phyloP scores from a whole-genome alignment of 768 basidiomycete genomes.

The Termitomyces sp. region DNA sequence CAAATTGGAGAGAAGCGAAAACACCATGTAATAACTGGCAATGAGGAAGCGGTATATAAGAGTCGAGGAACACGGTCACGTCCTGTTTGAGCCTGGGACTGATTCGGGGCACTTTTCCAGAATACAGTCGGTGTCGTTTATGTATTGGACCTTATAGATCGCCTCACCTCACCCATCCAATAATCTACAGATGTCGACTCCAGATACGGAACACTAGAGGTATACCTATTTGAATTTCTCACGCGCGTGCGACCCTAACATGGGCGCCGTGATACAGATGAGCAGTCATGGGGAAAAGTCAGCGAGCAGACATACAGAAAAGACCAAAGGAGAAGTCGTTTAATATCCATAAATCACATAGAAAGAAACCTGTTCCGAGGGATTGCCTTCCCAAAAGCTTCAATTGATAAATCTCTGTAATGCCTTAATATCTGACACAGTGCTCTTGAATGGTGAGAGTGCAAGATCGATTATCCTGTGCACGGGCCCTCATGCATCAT shows the following conservation, averaged over 20 bases:
- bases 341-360: background rate
- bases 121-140: background rate
- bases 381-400: background rate
- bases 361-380: background rate
- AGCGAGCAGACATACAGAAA: background rate
- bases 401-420: background rate
- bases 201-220: background rate
- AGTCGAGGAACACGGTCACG: background rate
- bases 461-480: background rate
- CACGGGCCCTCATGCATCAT: conserved; percentile 12
- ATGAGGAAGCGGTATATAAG: background rate
- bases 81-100: background rate
- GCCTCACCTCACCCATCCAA: background rate
- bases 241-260: background rate
- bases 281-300: background rate
- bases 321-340: background rate
- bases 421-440: background rate
- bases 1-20: background rate
- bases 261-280: background rate
- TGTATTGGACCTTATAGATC: background rate
- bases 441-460: background rate
- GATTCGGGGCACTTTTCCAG: background rate
- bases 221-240: background rate
- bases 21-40: background rate
- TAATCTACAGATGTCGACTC: too few relatives aligned